Base-by-base conservation (phyloP, 2,329 filamentous ascomycete species). In the Colletotrichum cordylinicola region DNA sequence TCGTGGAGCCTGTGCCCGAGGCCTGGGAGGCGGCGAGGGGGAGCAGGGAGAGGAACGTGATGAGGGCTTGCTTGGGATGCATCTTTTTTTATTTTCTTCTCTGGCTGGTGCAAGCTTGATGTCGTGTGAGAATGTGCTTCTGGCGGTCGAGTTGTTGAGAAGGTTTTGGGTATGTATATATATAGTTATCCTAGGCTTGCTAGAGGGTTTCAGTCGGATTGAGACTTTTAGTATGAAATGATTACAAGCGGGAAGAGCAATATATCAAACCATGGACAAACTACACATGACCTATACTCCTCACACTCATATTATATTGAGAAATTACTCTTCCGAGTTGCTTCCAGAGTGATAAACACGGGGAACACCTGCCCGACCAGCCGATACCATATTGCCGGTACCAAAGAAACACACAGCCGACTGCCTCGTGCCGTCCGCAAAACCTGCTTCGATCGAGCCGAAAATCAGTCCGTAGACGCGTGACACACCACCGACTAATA, bases 1-100 rank as follows among this genome's bases (percentile, higher is more conserved):
- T 86, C 43, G 84, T 85, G 8, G 29, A 64, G 58, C 81, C 81
- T n/a, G 62, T 77, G 66, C 80, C 80, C 7, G 80, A 80, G 35
- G 79, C 79, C 52, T 83, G 82, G 21, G 78, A 35, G 18, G 76
- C 29, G 15, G 77, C 76, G 10, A n/a, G 29, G 62, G 73, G 66
- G 39, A 80, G 37, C 67, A 80, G 76, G 65, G 78, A 56, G 65
- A 79, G n/a, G 12, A 79, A 71, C 18, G 82, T 60, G 21, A 82
- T 8, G 81, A 65, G 33, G 55, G 66, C 9, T n/a, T 27, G 18
- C 27, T 7, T 48, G 56, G 58, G 21, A 8, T 68, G 64, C 70
- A 65, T 76, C 9, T 68, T 35, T 24, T 35, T 15, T 18, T n/a
- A n/a, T 60, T 24, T 16, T 6, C 9, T 4, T 13, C 33, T 35